Conservation (phyloP, 2,329 filamentous ascomycete species). For the Xylariaceae sp. region DNA sequence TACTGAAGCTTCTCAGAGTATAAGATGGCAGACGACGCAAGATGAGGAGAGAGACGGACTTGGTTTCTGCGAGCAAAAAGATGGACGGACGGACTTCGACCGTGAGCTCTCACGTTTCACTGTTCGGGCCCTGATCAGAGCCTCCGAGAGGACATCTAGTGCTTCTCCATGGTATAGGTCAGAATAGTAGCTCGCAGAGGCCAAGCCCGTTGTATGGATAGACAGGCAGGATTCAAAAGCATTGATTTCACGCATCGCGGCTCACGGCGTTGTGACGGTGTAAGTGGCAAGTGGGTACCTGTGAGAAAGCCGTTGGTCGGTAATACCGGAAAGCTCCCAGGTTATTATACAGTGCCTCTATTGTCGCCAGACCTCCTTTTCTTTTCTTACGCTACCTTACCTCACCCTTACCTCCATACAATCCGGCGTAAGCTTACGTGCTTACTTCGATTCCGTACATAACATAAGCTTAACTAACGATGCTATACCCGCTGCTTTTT, state of each 20-base stretch:
- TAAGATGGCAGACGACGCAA: not conserved
- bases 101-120: not conserved
- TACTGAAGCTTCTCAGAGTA: not conserved
- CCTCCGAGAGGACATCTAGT: not conserved
- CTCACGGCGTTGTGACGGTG: not conserved
- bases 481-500: no score
- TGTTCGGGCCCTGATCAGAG: not conserved
- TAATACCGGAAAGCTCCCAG: not conserved
- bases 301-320: not conserved
- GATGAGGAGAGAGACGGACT: not conserved
- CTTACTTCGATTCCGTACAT: not conserved
- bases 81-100: not conserved
- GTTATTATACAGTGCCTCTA: not conserved
- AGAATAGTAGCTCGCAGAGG: not conserved
- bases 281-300: not conserved
- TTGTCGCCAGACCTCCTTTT: no score
- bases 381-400: no score
- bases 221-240: not conserved
- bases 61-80: not conserved
- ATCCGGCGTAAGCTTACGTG: not conserved
- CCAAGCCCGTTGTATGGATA: not conserved
- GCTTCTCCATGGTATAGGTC: not conserved
- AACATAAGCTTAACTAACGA: not conserved
- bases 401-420: not conserved
- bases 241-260: not conserved